Conservation (phyloP, 2,329 filamentous ascomycete genomes). For the Aspergillus thermomutatus region DNA sequence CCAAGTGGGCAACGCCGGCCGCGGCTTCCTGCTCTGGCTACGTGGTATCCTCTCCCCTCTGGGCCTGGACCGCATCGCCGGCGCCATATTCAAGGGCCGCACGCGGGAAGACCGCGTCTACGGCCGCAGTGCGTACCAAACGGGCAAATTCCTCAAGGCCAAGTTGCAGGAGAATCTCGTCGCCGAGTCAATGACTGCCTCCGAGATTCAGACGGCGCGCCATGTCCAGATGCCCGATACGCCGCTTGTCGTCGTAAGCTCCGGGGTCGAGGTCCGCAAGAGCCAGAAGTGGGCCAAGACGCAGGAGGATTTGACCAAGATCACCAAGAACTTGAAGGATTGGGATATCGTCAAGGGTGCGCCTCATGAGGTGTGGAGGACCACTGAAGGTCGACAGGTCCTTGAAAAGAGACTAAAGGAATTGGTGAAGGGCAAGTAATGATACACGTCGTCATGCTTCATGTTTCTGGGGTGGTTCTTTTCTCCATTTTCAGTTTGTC, state of each 20-base stretch:
- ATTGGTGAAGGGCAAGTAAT: slow-evolving; percentile 49
- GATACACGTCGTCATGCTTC: too few relatives aligned
- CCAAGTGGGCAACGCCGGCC: slow-evolving; percentile 61
- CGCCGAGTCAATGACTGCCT: slow-evolving; percentile 76
- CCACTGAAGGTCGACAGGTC: slow-evolving; percentile 64
- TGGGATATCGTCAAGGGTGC: slow-evolving; percentile 88
- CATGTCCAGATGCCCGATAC: slow-evolving; percentile 75
- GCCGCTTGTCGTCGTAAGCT: slow-evolving; percentile 77
- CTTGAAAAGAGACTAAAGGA: slow-evolving; percentile 77
- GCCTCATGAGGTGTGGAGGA: slow-evolving; percentile 82
- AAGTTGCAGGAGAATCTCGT: slow-evolving; percentile 91
- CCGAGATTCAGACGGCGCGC: slow-evolving; percentile 73
- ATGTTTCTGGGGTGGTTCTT: background rate
- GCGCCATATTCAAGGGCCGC: slow-evolving; percentile 77
- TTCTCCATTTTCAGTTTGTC: background rate
- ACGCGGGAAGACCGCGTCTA: slow-evolving; percentile 80
- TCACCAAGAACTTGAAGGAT: slow-evolving; percentile 72
- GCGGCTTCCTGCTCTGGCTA: slow-evolving; percentile 83
- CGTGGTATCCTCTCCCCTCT: slow-evolving; percentile 83
- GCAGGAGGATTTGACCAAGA: slow-evolving; percentile 75
- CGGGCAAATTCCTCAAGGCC: slow-evolving; percentile 80
- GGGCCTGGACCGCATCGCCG: slow-evolving; percentile 74
- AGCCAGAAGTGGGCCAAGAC: slow-evolving; percentile 75
- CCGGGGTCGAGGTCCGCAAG: slow-evolving; percentile 65
- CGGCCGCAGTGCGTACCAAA: slow-evolving; percentile 73